Percentiles rank a stretch among this genome's conserved stretches.
Conservation (phyloP, 2,329 filamentous ascomycete species). For the Aspergillus brunneoviolaceus region DNA sequence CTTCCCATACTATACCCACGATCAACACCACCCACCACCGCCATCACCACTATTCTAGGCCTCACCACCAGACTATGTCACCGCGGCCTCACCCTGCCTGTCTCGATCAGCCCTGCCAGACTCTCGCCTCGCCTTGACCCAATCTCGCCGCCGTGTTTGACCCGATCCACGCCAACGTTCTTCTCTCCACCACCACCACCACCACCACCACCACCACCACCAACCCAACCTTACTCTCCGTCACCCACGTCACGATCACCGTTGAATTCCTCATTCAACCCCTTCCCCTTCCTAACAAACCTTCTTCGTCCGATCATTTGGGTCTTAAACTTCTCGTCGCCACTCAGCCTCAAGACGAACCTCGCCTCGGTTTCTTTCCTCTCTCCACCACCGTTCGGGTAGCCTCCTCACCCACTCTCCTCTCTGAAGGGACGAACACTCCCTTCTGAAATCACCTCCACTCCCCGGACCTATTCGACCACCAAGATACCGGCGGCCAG, state of each 20-base stretch:
- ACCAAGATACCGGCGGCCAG: conserved; percentile 25
- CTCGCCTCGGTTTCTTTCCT: conserved; percentile 12
- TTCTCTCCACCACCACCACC: conserved; percentile 10
- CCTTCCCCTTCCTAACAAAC: neutral
- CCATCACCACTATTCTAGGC: conserved; percentile 10
- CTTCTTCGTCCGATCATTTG: neutral
- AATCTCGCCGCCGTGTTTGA: conserved; percentile 25
- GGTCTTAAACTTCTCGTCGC: neutral
- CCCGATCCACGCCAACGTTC: conserved; percentile 13
- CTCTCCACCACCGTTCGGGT: neutral
- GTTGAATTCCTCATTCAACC: conserved; percentile 1
- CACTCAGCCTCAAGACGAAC: conserved; percentile 3
- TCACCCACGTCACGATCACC: conserved; percentile 26
- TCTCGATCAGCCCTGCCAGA: conserved; percentile 26
- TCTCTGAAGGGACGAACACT: neutral
- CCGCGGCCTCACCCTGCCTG: conserved; percentile 24
- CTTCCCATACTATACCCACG: conserved; percentile 3
- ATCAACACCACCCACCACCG: conserved; percentile 13
- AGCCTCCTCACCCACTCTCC: neutral
- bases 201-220: conserved; percentile 8
- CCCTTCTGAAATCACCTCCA: neutral
- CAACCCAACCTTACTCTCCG: conserved; percentile 6
- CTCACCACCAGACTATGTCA: conserved; percentile 32
- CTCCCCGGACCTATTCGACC: neutral
- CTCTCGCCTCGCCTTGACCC: conserved; percentile 36